Base-by-base conservation (phyloP, 2,329 filamentous ascomycete species). In the Fusarium hainanense region DNA sequence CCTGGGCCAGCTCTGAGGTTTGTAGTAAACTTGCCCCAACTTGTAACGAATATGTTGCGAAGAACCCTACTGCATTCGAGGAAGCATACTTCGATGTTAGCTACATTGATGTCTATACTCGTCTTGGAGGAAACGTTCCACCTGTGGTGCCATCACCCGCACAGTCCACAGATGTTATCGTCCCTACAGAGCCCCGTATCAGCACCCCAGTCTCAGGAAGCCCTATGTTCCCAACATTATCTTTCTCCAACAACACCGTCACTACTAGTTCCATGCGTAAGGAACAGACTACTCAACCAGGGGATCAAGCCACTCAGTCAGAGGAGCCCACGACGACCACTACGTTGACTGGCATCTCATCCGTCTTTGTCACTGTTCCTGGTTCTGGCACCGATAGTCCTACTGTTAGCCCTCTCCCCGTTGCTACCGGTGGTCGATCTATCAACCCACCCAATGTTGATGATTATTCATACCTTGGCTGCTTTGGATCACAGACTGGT, bases 61-160 rank as follows among this genome's bases (percentile, higher is more conserved):
- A 74, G 2, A 83, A 83, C 57, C 85, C 85, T 1, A 59, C 69
- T 7, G 83, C 78, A 14, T 85, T 85, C 63, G 62, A 70, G 14
- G 80, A 81, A 20, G 75, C 80, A 10, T 78, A 83, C 76, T 79
- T 88, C 87, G 74, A 91, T 70, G 81, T 92, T 79, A 79, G 82
- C 58, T 86, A 85, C 70, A 85, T 87, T 60, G 83, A 87, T 30
- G 79, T 84, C 21, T 87, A 85, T 58, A 62, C 76, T 51, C 60
- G 57, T 47, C 70, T 50, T 8, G 48, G 46, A 21, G 52, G 66
- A 27, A 47, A 50, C 10, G 28, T 51, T 14, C 65, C 56, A 4
- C 49, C 67, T 11, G 42, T 65, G 23, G 16, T 61, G 10, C 46
- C 69, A 13, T 51, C 47, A 18, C 46, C 58, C 5, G 12, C 49